These are phyloP conservation scores for Aspergillus awamori DNA, from an alignment of 2,329 filamentous ascomycete genomes.

Conservation along the genomic window DNA sequence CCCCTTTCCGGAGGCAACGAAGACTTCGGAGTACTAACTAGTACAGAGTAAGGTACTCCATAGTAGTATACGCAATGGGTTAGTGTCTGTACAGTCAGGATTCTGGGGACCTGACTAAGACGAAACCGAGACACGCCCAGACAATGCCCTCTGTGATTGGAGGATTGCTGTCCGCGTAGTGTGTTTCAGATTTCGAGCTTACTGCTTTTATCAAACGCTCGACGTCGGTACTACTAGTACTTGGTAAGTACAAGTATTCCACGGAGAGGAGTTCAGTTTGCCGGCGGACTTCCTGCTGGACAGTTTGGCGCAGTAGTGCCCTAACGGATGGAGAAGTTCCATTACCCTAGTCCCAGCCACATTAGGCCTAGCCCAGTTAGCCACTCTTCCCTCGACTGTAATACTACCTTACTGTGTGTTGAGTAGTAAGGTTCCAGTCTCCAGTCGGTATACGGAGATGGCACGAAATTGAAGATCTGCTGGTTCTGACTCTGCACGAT, in stretches of 20 bases:
- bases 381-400: neutral
- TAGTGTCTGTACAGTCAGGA: neutral
- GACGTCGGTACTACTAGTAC: neutral
- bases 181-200: constrained; percentile 26
- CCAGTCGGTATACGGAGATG: neutral
- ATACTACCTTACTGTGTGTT: neutral
- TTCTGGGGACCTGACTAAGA: constrained; percentile 5
- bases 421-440: neutral
- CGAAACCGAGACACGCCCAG: constrained; percentile 6
- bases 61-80: too few relatives aligned
- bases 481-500: neutral
- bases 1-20: neutral
- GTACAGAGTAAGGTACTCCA: too few relatives aligned
- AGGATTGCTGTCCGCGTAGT: constrained; percentile 14
- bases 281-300: neutral
- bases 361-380: neutral
- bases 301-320: neutral
- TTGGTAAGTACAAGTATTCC: too few relatives aligned
- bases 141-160: constrained; percentile 18
- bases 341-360: neutral
- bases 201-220: neutral
- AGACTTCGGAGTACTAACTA: too few relatives aligned
- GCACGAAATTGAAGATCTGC: neutral
- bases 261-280: neutral
- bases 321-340: neutral